Percentiles rank a stretch among this genome's conserved stretches.
These are phyloP conservation scores for Ceratobasidium sp. DNA, from an alignment of 1,284 basidiomycete genomes.

Conservation along the genomic window DNA sequence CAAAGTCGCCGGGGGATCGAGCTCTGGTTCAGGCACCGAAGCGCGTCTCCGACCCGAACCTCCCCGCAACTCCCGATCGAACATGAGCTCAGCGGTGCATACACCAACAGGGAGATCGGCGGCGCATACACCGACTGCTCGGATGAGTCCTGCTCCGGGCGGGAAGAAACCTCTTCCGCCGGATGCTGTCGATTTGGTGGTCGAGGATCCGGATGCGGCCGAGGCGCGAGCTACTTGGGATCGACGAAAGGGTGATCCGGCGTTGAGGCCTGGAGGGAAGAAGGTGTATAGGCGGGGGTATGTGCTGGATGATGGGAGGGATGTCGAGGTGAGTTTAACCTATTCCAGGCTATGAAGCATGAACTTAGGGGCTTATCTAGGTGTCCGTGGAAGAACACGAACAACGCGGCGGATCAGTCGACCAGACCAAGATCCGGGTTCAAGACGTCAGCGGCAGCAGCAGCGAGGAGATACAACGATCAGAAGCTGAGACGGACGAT, in stretches of 20 bases:
- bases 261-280: constrained; percentile 58
- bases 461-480: constrained; percentile 47
- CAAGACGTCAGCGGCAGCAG: constrained; percentile 55
- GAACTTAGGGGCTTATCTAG: not conserved
- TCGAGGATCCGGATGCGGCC: constrained; percentile 70
- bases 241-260: constrained; percentile 69
- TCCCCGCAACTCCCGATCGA: constrained; percentile 6
- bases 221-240: constrained; percentile 67
- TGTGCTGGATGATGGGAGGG: constrained; percentile 60
- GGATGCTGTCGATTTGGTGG: constrained; percentile 84
- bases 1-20: constrained; percentile 33
- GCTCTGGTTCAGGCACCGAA: constrained; percentile 47
- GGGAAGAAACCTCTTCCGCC: constrained; percentile 63
- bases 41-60: constrained; percentile 24
- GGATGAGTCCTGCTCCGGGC: constrained; percentile 13
- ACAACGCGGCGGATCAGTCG: constrained; percentile 51
- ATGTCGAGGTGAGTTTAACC: constrained; percentile 46
- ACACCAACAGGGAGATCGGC: constrained; percentile 4
- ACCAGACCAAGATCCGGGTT: constrained; percentile 53
- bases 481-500: constrained; percentile 53
- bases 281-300: constrained; percentile 70
- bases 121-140: constrained; percentile 23
- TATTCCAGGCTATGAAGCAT: not conserved
- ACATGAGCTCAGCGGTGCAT: constrained; percentile 9
- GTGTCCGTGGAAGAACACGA: constrained; percentile 49